Evolutionary conservation across 176 grass and related monocot species (phyloP).

Genomic region (Phoenix roebelenii): DNA sequence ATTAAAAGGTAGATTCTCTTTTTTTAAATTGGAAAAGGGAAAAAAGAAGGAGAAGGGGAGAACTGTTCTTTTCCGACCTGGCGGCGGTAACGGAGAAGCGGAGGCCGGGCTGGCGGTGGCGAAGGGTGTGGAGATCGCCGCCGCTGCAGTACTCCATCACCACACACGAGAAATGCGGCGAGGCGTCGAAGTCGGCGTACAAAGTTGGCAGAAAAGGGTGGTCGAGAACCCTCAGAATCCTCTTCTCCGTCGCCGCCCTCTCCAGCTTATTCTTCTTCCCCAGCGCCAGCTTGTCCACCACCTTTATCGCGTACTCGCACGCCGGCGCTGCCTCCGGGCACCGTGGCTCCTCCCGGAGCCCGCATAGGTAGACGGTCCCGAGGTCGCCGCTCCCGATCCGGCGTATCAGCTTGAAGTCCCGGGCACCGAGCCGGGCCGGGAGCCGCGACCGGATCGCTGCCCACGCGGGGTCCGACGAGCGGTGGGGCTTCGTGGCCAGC

Average conservation of each 20-base stretch:
- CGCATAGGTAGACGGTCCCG: slow-evolving; percentile 91
- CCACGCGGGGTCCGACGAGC: slow-evolving; percentile 56
- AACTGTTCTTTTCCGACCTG: slow-evolving; percentile 14
- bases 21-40: no score
- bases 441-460: slow-evolving; percentile 31
- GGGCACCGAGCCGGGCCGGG: slow-evolving; percentile 32
- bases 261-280: slow-evolving; percentile 83
- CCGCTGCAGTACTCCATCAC: slow-evolving; percentile 98
- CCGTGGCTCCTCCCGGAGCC: slow-evolving; percentile 28
- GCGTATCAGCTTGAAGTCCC: slow-evolving; percentile 80
- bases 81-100: slow-evolving; percentile 68
- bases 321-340: slow-evolving; percentile 2
- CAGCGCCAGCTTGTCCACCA: slow-evolving; percentile 70
- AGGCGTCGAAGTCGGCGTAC: slow-evolving; percentile 86
- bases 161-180: slow-evolving; percentile 62
- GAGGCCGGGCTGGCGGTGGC: slow-evolving; percentile 57
- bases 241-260: slow-evolving; percentile 75
- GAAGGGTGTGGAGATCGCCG: slow-evolving; percentile 84
- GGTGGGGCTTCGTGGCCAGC: slow-evolving; percentile 48
- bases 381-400: slow-evolving; percentile 84
- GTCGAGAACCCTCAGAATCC: slow-evolving; percentile 69
- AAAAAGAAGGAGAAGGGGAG: no score
- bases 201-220: slow-evolving; percentile 87
- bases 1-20: no score
- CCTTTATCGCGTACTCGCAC: slow-evolving; percentile 89